phyloP scores from a whole-genome alignment of 2,329 filamentous ascomycete species.

The Cytospora schulzeri region DNA sequence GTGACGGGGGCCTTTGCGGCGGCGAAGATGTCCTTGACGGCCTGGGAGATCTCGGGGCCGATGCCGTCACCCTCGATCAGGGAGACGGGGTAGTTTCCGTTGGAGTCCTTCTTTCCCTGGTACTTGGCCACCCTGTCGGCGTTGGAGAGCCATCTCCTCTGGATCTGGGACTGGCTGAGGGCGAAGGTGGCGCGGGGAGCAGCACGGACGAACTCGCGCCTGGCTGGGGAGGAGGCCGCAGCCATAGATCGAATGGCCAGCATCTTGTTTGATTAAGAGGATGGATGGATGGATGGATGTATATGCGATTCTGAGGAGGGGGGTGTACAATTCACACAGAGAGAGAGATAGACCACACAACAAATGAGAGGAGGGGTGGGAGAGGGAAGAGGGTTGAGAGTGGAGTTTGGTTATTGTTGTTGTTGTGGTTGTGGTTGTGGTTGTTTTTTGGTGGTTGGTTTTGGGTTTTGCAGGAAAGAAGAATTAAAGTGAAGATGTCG shows the following conservation, averaged over 20 bases:
- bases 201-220: constrained; percentile 76
- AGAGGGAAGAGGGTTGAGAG: background rate
- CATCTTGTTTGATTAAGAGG: constrained; percentile 55
- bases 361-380: no score
- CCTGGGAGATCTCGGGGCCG: constrained; percentile 95
- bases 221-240: constrained; percentile 58
- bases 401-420: no score
- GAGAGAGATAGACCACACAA: no score
- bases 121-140: constrained; percentile 86
- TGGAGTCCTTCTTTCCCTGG: constrained; percentile 83
- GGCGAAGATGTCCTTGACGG: constrained; percentile 97
- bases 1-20: constrained; percentile 91
- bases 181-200: constrained; percentile 58
- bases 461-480: no score
- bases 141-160: constrained; percentile 65
- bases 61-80: constrained; percentile 99
- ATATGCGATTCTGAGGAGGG: no score
- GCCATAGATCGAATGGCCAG: constrained; percentile 78
- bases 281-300: background rate
- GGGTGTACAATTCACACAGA: no score
- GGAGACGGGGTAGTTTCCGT: constrained; percentile 95
- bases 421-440: no score
- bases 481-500: no score
- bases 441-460: no score
- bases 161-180: constrained; percentile 45